Percentiles rank a stretch among this genome's conserved stretches.
These are phyloP conservation scores for Podaxis sp. DNA, from an alignment of 768 basidiomycete species.

Conservation along the genomic window DNA sequence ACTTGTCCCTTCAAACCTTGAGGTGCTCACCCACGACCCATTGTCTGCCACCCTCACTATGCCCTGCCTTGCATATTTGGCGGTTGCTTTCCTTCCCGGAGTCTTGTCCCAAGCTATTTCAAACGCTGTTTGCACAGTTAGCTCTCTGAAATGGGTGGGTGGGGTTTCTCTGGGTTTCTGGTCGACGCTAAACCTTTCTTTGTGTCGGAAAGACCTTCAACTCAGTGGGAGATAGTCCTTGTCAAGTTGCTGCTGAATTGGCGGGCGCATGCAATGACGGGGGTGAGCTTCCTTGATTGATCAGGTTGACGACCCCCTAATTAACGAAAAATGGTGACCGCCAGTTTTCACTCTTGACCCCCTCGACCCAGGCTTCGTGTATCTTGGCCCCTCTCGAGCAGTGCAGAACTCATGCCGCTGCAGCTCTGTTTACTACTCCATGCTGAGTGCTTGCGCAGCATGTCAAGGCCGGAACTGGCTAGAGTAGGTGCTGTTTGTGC, in stretches of 20 bases:
- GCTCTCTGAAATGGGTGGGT: constrained; percentile 1
- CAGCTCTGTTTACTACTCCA: constrained; percentile 49
- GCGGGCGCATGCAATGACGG: constrained; percentile 36
- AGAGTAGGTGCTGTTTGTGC: constrained; percentile 20
- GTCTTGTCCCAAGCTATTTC: neutral
- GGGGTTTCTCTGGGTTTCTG: neutral
- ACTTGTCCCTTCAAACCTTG: neutral
- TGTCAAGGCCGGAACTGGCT: constrained; percentile 38
- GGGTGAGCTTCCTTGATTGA: constrained; percentile 21
- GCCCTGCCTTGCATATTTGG: neutral
- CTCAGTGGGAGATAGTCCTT: constrained; percentile 35
- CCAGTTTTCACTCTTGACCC: constrained; percentile 30
- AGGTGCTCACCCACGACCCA: neutral
- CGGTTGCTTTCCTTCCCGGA: constrained; percentile 1
- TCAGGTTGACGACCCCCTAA: neutral
- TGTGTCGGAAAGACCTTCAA: constrained; percentile 32
- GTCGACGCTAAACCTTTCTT: neutral
- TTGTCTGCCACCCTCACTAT: neutral
- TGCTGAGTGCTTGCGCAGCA: constrained; percentile 44
- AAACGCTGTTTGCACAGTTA: neutral
- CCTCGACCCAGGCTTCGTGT: constrained; percentile 24
- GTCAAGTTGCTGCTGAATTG: constrained; percentile 37
- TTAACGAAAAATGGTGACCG: neutral
- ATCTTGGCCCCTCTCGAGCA: constrained; percentile 30
- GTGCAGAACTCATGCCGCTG: constrained; percentile 42